phyloP scores from a whole-genome alignment of 352 stramenopile species.

The Globisporangium solare region DNA sequence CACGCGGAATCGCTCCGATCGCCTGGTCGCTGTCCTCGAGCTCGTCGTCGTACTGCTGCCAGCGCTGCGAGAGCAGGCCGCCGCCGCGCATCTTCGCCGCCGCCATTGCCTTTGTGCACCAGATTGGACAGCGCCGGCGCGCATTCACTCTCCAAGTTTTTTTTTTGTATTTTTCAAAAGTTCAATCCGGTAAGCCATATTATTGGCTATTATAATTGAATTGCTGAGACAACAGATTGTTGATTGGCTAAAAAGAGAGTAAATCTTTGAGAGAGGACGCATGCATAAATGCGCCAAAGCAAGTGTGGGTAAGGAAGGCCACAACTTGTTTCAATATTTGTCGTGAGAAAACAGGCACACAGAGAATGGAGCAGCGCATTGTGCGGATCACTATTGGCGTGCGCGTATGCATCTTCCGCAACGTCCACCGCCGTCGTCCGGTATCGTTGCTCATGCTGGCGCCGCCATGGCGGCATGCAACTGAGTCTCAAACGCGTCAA shows the following conservation, averaged over 20 bases:
- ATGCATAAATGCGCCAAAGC: too few species aligned
- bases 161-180: constrained; percentile 2
- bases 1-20: constrained; percentile 21
- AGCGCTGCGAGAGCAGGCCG: constrained; percentile 13
- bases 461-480: constrained; percentile 7
- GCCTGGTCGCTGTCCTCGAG: constrained; percentile 71
- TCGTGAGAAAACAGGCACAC: neutral
- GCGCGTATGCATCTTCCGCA: neutral
- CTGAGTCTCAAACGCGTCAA: constrained; percentile 38
- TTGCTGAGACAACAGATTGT: too few species aligned
- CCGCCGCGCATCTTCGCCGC: constrained; percentile 7
- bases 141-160: neutral
- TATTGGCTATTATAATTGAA: constrained; percentile 4
- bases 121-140: neutral
- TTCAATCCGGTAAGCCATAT: neutral
- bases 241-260: constrained; percentile 6
- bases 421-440: too few species aligned
- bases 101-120: constrained; percentile 1
- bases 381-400: neutral
- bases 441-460: neutral
- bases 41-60: constrained; percentile 50
- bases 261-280: too few species aligned
- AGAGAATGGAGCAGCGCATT: neutral
- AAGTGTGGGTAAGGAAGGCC: too few species aligned
- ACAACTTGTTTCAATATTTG: too few species aligned